Conservation (phyloP, 2,329 filamentous ascomycete genomes). For the Penicillium sp. region DNA sequence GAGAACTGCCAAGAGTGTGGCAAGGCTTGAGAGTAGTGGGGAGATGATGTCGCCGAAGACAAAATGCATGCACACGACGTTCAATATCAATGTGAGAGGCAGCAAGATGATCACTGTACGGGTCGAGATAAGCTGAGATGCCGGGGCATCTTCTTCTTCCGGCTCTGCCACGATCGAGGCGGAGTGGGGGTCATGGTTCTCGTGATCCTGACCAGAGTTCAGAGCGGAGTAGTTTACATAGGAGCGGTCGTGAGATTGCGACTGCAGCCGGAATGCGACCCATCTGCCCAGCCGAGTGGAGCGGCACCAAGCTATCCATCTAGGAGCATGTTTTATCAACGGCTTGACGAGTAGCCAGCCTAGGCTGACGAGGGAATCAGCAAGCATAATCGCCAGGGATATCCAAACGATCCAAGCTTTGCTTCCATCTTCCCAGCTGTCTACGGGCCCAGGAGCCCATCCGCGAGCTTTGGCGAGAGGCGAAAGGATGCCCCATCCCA, state of each 20-base stretch:
- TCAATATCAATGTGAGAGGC: constrained; percentile 72
- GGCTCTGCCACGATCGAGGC: constrained; percentile 4
- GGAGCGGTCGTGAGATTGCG: constrained; percentile 18
- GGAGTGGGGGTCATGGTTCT: constrained; percentile 1
- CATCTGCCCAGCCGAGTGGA: constrained; percentile 30
- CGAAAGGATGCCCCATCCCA: constrained; percentile 90
- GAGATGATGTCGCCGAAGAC: constrained; percentile 84
- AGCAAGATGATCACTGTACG: constrained; percentile 73
- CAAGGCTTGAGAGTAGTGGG: constrained; percentile 69
- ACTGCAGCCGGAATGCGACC: constrained; percentile 24
- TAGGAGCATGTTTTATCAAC: constrained; percentile 51
- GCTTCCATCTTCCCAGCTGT: constrained; percentile 87
- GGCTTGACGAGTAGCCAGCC: constrained; percentile 72
- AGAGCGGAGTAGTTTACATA: constrained; percentile 35
- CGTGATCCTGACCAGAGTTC: constrained; percentile 13
- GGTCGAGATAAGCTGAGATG: constrained; percentile 74
- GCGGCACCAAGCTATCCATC: constrained; percentile 30
- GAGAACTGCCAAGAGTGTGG: constrained; percentile 79
- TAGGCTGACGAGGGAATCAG: constrained; percentile 85
- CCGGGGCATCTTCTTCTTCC: constrained; percentile 74
- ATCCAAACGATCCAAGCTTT: constrained; percentile 99
- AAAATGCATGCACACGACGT: constrained; percentile 75
- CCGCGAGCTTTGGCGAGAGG: constrained; percentile 80
- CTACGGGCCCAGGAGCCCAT: constrained; percentile 85
- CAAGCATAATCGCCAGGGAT: constrained; percentile 93